phyloP scores from a whole-genome alignment of 345 rosid species.

The Hirschfeldia incana region DNA sequence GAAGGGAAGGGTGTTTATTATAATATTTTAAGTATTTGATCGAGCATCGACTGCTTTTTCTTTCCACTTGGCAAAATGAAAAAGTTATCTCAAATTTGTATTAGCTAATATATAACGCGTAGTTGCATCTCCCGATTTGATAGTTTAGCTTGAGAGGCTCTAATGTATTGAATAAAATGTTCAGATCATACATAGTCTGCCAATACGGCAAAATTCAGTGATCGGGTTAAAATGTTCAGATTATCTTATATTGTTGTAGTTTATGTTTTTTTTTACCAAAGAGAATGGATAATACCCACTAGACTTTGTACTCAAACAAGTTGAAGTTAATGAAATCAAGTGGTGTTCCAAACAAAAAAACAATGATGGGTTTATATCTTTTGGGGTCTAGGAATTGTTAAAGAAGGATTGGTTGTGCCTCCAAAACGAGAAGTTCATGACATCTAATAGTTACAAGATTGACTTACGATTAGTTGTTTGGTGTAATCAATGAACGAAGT shows the following conservation, averaged over 20 bases:
- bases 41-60: constrained; percentile 6
- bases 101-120: constrained; percentile 16
- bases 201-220: neutral
- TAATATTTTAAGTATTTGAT: neutral
- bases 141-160: neutral
- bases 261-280: too few species aligned
- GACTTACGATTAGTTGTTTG: neutral
- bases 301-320: too few species aligned
- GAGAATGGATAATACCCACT: too few species aligned
- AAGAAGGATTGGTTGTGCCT: neutral
- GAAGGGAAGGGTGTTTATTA: constrained; percentile 7
- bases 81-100: constrained; percentile 19
- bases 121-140: constrained; percentile 21
- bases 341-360: neutral
- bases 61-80: constrained; percentile 41
- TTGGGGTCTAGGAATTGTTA: neutral
- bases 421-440: neutral
- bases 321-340: too few species aligned
- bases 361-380: neutral
- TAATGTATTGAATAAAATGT: neutral
- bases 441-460: neutral
- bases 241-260: too few species aligned
- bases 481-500: neutral
- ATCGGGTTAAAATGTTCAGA: too few species aligned
- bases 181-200: neutral